Evolutionary conservation across 192 early-diverging fungal genomes (phyloP).

Genomic region (Coemansia sp.): DNA sequence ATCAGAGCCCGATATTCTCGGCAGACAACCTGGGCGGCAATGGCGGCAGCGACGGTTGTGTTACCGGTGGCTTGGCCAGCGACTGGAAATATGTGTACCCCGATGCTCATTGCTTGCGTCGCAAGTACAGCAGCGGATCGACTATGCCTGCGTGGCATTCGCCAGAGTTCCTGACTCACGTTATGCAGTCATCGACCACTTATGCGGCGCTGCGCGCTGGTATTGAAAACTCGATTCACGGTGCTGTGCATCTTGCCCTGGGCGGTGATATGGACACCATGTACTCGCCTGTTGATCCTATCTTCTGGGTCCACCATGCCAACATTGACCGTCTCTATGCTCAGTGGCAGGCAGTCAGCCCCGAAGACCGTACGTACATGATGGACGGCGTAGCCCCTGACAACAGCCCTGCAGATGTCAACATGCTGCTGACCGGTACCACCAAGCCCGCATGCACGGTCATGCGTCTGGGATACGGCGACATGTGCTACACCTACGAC

Average conservation of each 20-base stretch:
- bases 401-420: constrained; percentile 6
- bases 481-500: constrained; percentile 56
- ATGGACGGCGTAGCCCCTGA: constrained; percentile 33
- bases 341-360: constrained; percentile 56
- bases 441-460: constrained; percentile 29
- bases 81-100: constrained; percentile 29
- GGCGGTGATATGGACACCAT: constrained; percentile 57
- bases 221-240: constrained; percentile 54
- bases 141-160: constrained; percentile 39
- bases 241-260: constrained; percentile 45
- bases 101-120: constrained; percentile 31
- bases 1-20: constrained; percentile 20
- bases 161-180: constrained; percentile 41
- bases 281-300: constrained; percentile 58
- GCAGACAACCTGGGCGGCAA: constrained; percentile 51
- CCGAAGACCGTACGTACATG: constrained; percentile 39
- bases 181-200: constrained; percentile 27
- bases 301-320: constrained; percentile 67
- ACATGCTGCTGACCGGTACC: constrained; percentile 22
- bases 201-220: constrained; percentile 36
- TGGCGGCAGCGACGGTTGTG: constrained; percentile 33
- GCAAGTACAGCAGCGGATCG: constrained; percentile 31
- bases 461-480: constrained; percentile 45
- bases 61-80: constrained; percentile 22
- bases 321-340: constrained; percentile 61